Evolutionary conservation across 1,284 basidiomycete species (phyloP).

Genomic region (Cryptococcus sp.): DNA sequence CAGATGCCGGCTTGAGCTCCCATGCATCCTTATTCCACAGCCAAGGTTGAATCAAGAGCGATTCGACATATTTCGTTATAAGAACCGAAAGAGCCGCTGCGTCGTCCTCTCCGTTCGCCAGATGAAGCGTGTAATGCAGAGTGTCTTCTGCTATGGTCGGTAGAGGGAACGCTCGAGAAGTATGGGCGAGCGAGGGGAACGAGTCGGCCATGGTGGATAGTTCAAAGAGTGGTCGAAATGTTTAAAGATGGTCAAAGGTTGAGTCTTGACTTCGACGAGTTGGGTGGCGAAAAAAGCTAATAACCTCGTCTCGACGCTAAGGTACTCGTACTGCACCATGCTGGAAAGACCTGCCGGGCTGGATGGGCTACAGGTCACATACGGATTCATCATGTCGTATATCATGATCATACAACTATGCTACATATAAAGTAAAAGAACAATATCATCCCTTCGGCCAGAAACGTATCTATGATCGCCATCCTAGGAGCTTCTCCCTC

Average conservation of each 20-base stretch:
- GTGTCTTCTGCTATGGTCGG: slow-evolving; percentile 72
- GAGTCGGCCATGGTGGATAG: slow-evolving; percentile 1
- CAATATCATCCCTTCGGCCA: too few relatives aligned
- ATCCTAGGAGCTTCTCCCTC: slow-evolving; percentile 35
- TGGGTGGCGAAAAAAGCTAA: slow-evolving; percentile 7
- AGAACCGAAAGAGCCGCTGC: slow-evolving; percentile 64
- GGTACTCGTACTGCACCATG: too few relatives aligned
- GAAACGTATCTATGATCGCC: too few relatives aligned
- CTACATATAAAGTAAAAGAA: too few relatives aligned
- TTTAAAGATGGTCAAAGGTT: background rate
- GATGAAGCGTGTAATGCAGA: slow-evolving; percentile 67
- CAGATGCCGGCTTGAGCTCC: slow-evolving; percentile 62
- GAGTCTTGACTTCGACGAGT: background rate
- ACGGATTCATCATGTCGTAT: too few relatives aligned
- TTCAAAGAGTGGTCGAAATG: background rate
- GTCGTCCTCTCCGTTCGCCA: slow-evolving; percentile 49
- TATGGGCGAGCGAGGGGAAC: slow-evolving; percentile 1
- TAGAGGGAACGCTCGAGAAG: slow-evolving; percentile 34
- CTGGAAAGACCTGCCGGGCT: too few relatives aligned
- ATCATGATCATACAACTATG: too few relatives aligned
- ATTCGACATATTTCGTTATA: slow-evolving; percentile 58
- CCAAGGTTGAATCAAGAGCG: slow-evolving; percentile 57
- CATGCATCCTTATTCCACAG: slow-evolving; percentile 86
- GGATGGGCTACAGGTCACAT: too few relatives aligned
- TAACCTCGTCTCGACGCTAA: too few relatives aligned